phyloP scores from a whole-genome alignment of 495 filamentous ascomycete species.

The Delitschia confertaspora region DNA sequence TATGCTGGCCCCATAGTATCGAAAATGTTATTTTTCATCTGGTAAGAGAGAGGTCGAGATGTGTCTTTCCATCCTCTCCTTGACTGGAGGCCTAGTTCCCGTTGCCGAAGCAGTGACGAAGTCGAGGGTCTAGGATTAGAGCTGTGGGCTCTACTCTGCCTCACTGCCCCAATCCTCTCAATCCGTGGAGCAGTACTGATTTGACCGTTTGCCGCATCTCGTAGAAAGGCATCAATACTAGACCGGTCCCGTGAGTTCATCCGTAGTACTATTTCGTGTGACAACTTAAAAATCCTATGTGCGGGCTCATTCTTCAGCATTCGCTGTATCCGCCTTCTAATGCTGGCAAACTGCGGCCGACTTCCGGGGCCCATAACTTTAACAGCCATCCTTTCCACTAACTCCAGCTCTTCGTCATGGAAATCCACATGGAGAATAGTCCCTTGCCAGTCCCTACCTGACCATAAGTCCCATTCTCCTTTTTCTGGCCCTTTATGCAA shows the following conservation, averaged over 20 bases:
- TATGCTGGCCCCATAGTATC: constrained; percentile 26
- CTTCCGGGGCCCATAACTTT: background rate
- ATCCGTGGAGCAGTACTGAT: constrained; percentile 7
- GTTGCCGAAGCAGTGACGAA: constrained; percentile 27
- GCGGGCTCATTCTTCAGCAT: constrained; percentile 11
- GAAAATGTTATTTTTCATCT: constrained; percentile 23
- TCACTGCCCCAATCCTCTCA: constrained; percentile 15
- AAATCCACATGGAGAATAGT: constrained; percentile 27
- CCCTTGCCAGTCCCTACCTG: constrained; percentile 14
- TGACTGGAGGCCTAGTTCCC: constrained; percentile 28
- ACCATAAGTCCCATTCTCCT: constrained; percentile 16
- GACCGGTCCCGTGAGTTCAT: constrained; percentile 6
- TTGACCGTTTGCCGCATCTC: constrained; percentile 11
- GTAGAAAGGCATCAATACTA: constrained; percentile 22
- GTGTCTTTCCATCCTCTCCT: constrained; percentile 19
- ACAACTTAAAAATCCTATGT: constrained; percentile 4
- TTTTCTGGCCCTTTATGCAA: background rate
- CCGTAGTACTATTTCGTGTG: constrained; percentile 6
- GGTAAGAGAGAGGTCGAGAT: constrained; percentile 17
- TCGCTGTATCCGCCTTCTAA: constrained; percentile 12
- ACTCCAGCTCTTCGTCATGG: constrained; percentile 8
- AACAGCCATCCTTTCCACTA: constrained; percentile 5
- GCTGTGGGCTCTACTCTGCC: constrained; percentile 2
- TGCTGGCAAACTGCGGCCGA: background rate
- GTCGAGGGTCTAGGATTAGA: constrained; percentile 3